Base-by-base conservation (phyloP, 2,329 filamentous ascomycete species). In the Sporothrix variecibatus region DNA sequence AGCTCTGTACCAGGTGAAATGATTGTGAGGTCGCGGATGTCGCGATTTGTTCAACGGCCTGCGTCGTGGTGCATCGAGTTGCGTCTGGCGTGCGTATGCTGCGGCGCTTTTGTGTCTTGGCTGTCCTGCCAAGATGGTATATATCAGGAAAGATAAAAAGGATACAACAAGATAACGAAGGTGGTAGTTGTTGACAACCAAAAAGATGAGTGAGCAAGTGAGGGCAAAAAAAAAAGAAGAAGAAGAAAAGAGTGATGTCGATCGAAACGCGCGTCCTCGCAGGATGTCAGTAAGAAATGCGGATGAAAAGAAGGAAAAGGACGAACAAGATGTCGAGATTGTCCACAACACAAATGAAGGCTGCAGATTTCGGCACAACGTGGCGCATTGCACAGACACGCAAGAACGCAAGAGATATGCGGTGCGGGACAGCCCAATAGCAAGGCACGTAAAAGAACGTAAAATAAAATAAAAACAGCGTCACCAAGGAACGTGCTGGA, bases 221-320 rank as follows among this genome's bases (percentile, higher is more conserved):
- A 20, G 17, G 17, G 15, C 11, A 62, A 38, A 34, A 38, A 34
- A 62, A 62, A 38, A 28, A 34, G 9, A 64, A 26, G n/a, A 12
- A n/a, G 15, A 53, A 23, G 17, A 31, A 70, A 31, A 9, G 12
- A 11, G 9, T 8, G 11, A 12, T 26, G 72, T 40, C 28, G 62
- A 69, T 73, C 62, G 20, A 73, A 73, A 73, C 72, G 72, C 72
- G 72, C 72, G 72, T 68, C 72, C 72, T 72, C 62, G 23, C 34
- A 38, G 17, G 26, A 20, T 51, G 26, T 67, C 28, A 51, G 23
- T 34, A 46, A 28, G 69, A 38, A 60, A 46, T 71, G 69, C 69
- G 28, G 53, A 38, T 6, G 53, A 7, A 12, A 49, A 28, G 17
- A 23, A 23, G 15, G 38, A 15, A n/a, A 62, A n/a, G 17, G 40